Conservation (phyloP, 805 yeast genomes). For the Nakazawaea wyomingensis region DNA sequence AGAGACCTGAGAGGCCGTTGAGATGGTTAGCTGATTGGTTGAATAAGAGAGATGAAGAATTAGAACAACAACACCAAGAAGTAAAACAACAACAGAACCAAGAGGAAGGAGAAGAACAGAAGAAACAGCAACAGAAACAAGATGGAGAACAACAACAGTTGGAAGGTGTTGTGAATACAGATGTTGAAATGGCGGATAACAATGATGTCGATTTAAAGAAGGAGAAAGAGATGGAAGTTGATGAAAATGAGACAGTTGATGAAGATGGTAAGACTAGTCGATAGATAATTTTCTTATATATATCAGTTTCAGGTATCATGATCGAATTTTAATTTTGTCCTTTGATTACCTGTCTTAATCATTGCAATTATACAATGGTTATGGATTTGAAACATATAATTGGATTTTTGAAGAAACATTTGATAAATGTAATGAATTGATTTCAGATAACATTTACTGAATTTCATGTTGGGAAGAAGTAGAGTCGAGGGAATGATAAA, state of each 20-base stretch:
- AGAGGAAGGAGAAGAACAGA: background rate
- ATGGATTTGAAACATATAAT: constrained; percentile 23
- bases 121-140: background rate
- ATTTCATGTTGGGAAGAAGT: constrained; percentile 47
- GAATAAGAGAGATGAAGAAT: background rate
- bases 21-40: constrained; percentile 22
- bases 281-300: too few relatives aligned
- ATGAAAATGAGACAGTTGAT: background rate
- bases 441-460: constrained; percentile 42
- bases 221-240: too few relatives aligned
- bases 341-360: constrained; percentile 82
- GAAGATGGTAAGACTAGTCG: background rate
- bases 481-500: constrained; percentile 39
- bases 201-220: too few relatives aligned
- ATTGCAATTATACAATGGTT: constrained; percentile 39
- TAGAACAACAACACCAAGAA: background rate
- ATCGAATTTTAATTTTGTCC: constrained; percentile 79
- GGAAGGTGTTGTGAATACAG: too few relatives aligned
- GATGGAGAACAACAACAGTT: too few relatives aligned
- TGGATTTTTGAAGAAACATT: constrained; percentile 16
- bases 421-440: constrained; percentile 30
- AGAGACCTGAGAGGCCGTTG: constrained; percentile 36
- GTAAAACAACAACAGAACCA: background rate
- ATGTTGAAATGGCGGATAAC: too few relatives aligned
- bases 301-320: too few relatives aligned